Percentiles rank a stretch among this genome's conserved stretches.
These are phyloP conservation scores for Plantago ovata DNA, from an alignment of 257 asterid species.

Conservation along the genomic window DNA sequence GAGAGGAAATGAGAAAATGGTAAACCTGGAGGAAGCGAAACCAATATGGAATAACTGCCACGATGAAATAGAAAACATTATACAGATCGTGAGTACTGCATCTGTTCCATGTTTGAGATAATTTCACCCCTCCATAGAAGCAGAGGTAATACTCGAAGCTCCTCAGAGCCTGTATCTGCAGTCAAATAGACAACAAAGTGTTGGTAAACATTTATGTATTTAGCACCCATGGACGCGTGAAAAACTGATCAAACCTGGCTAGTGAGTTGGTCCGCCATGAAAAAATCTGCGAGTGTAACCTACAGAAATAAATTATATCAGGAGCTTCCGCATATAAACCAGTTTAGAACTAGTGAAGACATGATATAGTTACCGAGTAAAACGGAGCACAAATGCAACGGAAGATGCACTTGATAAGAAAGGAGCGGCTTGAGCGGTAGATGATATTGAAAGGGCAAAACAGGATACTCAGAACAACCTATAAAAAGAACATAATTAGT, in stretches of 20 bases:
- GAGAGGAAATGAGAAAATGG: neutral
- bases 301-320: constrained; percentile 24
- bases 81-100: constrained; percentile 49
- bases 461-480: constrained; percentile 49
- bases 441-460: constrained; percentile 66
- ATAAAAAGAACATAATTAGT: constrained; percentile 17
- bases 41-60: constrained; percentile 81
- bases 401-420: constrained; percentile 48
- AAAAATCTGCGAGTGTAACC: constrained; percentile 71
- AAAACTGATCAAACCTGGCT: constrained; percentile 56
- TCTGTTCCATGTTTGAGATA: constrained; percentile 28
- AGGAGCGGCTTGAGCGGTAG: constrained; percentile 66
- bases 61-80: constrained; percentile 56
- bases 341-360: neutral
- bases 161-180: constrained; percentile 78
- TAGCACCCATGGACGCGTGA: constrained; percentile 12
- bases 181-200: constrained; percentile 22
- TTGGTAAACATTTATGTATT: constrained; percentile 2
- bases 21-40: constrained; percentile 80
- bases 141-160: constrained; percentile 75
- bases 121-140: constrained; percentile 48
- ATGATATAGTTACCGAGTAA: constrained; percentile 42
- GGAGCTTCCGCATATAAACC: neutral
- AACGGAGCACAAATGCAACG: constrained; percentile 81
- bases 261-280: constrained; percentile 77